phyloP scores from a whole-genome alignment of 2,329 filamentous ascomycete genomes.

The Arthrobotrys entomopaga region DNA sequence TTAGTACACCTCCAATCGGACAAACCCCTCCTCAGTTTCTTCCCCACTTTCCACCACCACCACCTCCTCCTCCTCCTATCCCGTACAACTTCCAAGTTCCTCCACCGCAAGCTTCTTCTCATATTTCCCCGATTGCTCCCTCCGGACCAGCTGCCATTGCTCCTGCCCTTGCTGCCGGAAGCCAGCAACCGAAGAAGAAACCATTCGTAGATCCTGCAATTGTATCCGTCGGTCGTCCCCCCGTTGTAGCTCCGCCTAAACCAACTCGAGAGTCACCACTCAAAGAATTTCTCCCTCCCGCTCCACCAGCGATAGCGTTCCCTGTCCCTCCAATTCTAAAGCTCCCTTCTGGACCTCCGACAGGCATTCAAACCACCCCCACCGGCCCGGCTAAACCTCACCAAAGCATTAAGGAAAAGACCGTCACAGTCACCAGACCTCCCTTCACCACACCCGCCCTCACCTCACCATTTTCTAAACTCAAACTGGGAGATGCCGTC shows the following conservation, averaged over 20 bases:
- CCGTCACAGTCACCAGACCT: constrained; percentile 25
- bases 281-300: constrained; percentile 29
- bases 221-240: constrained; percentile 56
- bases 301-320: constrained; percentile 37
- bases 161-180: constrained; percentile 8
- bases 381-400: background rate
- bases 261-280: constrained; percentile 23
- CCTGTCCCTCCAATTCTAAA: constrained; percentile 22
- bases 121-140: constrained; percentile 18
- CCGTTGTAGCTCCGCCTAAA: constrained; percentile 21
- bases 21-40: constrained; percentile 9
- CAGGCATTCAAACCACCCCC: constrained; percentile 23
- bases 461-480: constrained; percentile 55
- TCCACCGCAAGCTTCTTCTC: constrained; percentile 4
- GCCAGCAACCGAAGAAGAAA: constrained; percentile 38
- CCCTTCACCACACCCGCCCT: constrained; percentile 42
- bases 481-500: constrained; percentile 56
- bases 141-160: constrained; percentile 22
- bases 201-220: constrained; percentile 59
- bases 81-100: constrained; percentile 26
- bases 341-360: constrained; percentile 12
- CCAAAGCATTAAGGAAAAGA: constrained; percentile 5
- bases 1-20: constrained; percentile 10
- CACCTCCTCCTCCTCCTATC: constrained; percentile 12
- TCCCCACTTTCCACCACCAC: constrained; percentile 3